Evolutionary conservation across 2,329 filamentous ascomycete species (phyloP), one percentile per base, ranked within the genome.

Genomic region (Trichoderma sp.): DNA sequence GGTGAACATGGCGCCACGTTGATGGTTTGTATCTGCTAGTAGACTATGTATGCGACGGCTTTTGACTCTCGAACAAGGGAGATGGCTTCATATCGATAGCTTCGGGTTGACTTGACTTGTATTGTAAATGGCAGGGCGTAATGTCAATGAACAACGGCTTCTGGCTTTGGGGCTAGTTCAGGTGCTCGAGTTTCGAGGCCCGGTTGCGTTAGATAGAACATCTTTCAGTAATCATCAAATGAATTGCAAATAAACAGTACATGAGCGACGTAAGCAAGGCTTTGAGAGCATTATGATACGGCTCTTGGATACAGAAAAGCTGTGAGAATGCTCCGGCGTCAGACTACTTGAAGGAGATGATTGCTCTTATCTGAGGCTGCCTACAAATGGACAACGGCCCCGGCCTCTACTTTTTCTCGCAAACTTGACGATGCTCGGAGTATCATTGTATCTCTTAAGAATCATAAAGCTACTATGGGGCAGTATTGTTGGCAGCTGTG

Each of bases 1-100:
- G 39, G 28, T 49, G 30, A 11, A 32, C 34, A 52, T n/a, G 61
- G 61, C 28, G 61, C 34, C 61, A 65, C 61, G 61, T 56, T 65
- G 26, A n/a, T 14, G 61, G 61, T 26, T 18, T 43, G 11, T 13
- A 13, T 3, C 32, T 34, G 13, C 32, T 34, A 13, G 28, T 30
- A 1, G 32, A n/a, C n/a, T 4, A 34, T 34, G 11, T 26, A 21
- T 18, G 24, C 13, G 26, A 43, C 24, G 30, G 49, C 34, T 6
- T 43, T 34, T 30, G 56, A 26, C 4, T 26, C 24, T 32, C 2
- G 32, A 18, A 18, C 34, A 21, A 6, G 51, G 55, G 3, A 21
- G n/a, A n/a, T 65, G 61, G 61, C n/a, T 14, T 65, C n/a, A 46
- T n/a, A 13, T 56, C n/a, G 37, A 65, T 21, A 46, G n/a, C 14